These are phyloP conservation scores for Phaeosphaeriaceae sp. DNA, from an alignment of 2,329 filamentous ascomycete species.

Conservation along the genomic window DNA sequence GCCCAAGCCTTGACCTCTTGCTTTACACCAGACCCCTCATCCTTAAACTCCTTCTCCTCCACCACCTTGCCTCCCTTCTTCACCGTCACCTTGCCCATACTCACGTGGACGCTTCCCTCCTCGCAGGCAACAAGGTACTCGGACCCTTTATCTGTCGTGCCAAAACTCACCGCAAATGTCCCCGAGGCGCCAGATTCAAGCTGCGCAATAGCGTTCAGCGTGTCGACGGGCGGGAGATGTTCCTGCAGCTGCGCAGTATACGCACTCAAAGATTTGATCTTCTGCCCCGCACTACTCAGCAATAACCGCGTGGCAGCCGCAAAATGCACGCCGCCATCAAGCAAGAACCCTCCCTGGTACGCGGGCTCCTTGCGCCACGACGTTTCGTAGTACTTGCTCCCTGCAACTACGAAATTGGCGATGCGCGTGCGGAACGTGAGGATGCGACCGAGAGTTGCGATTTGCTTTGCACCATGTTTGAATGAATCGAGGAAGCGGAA, in stretches of 20 bases:
- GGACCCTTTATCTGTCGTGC: slow-evolving; percentile 61
- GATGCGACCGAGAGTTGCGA: slow-evolving; percentile 61
- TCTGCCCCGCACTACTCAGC: slow-evolving; percentile 54
- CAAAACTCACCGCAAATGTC: slow-evolving; percentile 64
- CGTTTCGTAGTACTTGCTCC: slow-evolving; percentile 64
- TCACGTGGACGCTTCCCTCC: slow-evolving; percentile 61
- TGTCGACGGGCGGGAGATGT: slow-evolving; percentile 71
- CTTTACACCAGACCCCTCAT: slow-evolving; percentile 61
- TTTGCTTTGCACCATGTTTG: slow-evolving; percentile 57
- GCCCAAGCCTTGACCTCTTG: slow-evolving; percentile 70
- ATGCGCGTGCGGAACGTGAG: slow-evolving; percentile 61
- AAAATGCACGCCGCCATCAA: slow-evolving; percentile 79
- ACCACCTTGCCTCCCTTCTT: slow-evolving; percentile 30
- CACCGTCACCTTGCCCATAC: slow-evolving; percentile 50
- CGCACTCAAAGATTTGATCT: slow-evolving; percentile 59
- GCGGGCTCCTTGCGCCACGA: slow-evolving; percentile 72
- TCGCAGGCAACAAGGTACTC: slow-evolving; percentile 67
- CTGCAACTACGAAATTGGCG: slow-evolving; percentile 54
- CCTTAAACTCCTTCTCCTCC: slow-evolving; percentile 54
- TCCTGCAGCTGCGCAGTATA: slow-evolving; percentile 62
- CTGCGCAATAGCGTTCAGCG: slow-evolving; percentile 65
- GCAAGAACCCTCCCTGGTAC: slow-evolving; percentile 77
- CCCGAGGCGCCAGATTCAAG: slow-evolving; percentile 63
- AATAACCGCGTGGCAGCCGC: slow-evolving; percentile 68
- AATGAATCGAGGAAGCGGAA: slow-evolving; percentile 69